phyloP scores from a whole-genome alignment of 2,329 filamentous ascomycete species.

The Cordyceps sp. region DNA sequence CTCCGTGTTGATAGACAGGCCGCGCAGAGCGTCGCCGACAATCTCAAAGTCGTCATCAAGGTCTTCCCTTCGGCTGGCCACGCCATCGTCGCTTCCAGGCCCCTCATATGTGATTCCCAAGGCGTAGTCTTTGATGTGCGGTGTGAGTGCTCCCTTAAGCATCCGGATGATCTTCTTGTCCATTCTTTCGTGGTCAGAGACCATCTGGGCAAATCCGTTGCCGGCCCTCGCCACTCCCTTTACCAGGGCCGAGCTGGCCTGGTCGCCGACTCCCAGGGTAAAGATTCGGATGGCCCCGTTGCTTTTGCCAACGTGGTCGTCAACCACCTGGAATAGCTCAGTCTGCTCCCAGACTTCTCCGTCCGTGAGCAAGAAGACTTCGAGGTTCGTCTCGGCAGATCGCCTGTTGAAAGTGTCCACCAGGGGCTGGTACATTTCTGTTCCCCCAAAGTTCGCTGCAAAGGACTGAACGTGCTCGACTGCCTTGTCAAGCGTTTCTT shows the following conservation, averaged over 20 bases:
- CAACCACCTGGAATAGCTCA: constrained; percentile 26
- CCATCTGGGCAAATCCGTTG: constrained; percentile 43
- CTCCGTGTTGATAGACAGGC: constrained; percentile 20
- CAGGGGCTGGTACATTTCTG: constrained; percentile 31
- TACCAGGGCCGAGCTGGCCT: constrained; percentile 33
- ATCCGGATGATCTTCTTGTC: constrained; percentile 55
- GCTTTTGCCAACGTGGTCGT: constrained; percentile 19
- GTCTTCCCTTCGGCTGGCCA: too few relatives aligned
- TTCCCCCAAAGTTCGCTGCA: constrained; percentile 31
- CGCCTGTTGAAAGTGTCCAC: constrained; percentile 24
- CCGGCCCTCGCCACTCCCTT: constrained; percentile 37
- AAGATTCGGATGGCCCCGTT: constrained; percentile 33
- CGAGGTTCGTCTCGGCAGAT: constrained; percentile 28
- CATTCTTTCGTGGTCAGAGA: constrained; percentile 46
- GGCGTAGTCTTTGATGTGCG: constrained; percentile 46
- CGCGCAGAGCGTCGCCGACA: constrained; percentile 38
- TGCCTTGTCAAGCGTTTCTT: constrained; percentile 25
- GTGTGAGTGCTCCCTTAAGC: constrained; percentile 53
- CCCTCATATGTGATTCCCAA: constrained; percentile 45
- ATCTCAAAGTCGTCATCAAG: constrained; percentile 47
- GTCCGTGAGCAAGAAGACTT: constrained; percentile 39
- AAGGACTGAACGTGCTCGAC: constrained; percentile 24
- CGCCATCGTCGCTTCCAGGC: too few relatives aligned
- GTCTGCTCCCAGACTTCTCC: constrained; percentile 34
- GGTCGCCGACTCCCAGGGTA: constrained; percentile 33